These are phyloP conservation scores for Euphorbia tirucalli DNA, from an alignment of 345 rosid genomes.

Conservation along the genomic window DNA sequence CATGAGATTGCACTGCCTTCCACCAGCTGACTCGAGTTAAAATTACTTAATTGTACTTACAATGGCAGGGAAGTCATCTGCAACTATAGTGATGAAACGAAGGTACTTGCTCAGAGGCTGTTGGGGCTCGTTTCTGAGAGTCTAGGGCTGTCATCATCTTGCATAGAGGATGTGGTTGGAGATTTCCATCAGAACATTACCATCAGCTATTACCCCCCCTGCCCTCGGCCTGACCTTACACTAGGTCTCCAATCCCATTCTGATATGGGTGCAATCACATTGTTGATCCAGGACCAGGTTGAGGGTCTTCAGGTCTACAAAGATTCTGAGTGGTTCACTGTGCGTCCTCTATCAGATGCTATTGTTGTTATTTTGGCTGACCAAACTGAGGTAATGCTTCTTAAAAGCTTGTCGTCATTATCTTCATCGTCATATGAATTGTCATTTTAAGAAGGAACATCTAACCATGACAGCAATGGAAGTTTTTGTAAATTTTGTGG, in stretches of 20 bases:
- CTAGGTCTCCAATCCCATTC: slow-evolving; percentile 92
- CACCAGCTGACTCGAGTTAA: background rate
- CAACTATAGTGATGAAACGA: slow-evolving; percentile 62
- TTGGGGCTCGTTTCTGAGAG: slow-evolving; percentile 66
- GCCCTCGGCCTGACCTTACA: slow-evolving; percentile 84
- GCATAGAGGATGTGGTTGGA: slow-evolving; percentile 63
- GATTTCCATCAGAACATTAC: slow-evolving; percentile 87
- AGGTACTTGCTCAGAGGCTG: slow-evolving; percentile 53
- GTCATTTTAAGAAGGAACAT: background rate
- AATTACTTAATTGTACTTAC: background rate
- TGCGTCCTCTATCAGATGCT: slow-evolving; percentile 58
- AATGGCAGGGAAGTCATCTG: slow-evolving; percentile 47
- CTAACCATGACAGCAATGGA: too few species aligned
- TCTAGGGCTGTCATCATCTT: slow-evolving; percentile 43
- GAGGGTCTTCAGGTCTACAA: slow-evolving; percentile 77
- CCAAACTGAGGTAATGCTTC: slow-evolving; percentile 65
- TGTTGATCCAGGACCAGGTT: slow-evolving; percentile 79
- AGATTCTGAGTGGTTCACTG: slow-evolving; percentile 61
- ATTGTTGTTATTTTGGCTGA: slow-evolving; percentile 71
- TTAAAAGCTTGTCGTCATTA: background rate
- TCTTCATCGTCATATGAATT: background rate
- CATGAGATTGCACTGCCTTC: background rate
- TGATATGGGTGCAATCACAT: slow-evolving; percentile 76
- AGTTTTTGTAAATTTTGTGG: too few species aligned
- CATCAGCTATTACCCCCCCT: slow-evolving; percentile 80